These are phyloP conservation scores for Trametes maxima DNA, from an alignment of 768 basidiomycete species.

Conservation along the genomic window DNA sequence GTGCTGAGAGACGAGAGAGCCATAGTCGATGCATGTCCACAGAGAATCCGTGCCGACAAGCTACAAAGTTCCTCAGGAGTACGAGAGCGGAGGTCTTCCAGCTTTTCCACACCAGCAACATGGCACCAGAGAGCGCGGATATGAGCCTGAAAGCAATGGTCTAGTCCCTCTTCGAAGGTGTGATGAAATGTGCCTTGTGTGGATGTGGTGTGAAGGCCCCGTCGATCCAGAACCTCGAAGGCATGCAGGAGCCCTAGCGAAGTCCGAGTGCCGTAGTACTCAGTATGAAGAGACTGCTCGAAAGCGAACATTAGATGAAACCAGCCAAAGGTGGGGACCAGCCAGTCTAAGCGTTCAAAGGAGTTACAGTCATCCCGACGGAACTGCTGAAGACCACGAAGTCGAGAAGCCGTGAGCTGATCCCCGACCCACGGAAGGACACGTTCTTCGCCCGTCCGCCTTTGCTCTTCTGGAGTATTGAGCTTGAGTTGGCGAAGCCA, in stretches of 20 bases:
- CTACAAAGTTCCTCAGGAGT: constrained; percentile 32
- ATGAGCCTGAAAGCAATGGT: constrained; percentile 41
- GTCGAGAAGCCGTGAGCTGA: constrained; percentile 41
- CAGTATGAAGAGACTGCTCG: constrained; percentile 43
- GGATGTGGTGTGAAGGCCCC: constrained; percentile 19
- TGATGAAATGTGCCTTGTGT: constrained; percentile 30
- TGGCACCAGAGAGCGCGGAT: constrained; percentile 40
- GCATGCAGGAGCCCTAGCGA: constrained; percentile 27
- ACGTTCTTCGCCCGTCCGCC: constrained; percentile 15
- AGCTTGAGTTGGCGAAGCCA: constrained; percentile 24
- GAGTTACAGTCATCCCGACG: constrained; percentile 41
- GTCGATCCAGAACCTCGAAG: constrained; percentile 27
- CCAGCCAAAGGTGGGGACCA: constrained; percentile 41
- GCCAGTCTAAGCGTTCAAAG: constrained; percentile 41
- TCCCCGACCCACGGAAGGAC: constrained; percentile 40
- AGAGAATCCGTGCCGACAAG: constrained; percentile 25
- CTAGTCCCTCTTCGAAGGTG: constrained; percentile 39
- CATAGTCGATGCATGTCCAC: constrained; percentile 28
- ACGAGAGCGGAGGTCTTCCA: constrained; percentile 31
- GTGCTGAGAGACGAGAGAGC: background rate
- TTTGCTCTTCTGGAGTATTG: background rate
- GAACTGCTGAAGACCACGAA: constrained; percentile 41
- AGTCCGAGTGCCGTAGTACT: constrained; percentile 39
- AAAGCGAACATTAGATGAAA: constrained; percentile 45
- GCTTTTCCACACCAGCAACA: constrained; percentile 27